Evolutionary conservation across 768 basidiomycete genomes (phyloP).

Genomic region (Piloderma croceum): DNA sequence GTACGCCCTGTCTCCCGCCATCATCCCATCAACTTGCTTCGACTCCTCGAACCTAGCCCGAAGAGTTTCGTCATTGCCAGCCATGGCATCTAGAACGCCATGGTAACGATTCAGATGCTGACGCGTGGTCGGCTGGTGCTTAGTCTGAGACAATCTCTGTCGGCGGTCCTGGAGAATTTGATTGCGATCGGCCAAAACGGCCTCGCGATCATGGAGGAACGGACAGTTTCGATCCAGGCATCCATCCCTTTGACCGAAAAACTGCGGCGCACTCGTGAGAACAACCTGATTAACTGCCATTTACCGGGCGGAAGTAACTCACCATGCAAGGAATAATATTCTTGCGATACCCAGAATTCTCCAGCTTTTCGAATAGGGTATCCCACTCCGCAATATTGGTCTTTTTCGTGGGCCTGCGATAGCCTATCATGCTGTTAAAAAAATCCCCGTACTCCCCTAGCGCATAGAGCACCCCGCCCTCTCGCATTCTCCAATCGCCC

Average conservation of each 20-base stretch:
- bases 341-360: conserved; percentile 4
- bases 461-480: conserved; percentile 2
- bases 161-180: conserved; percentile 4
- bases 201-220: conserved; percentile 6
- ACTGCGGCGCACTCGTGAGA: background rate
- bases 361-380: conserved; percentile 4
- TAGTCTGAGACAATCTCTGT: conserved; percentile 1
- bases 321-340: conserved; percentile 11
- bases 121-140: conserved; percentile 5
- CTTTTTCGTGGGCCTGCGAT: conserved; percentile 3
- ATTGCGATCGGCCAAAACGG: background rate
- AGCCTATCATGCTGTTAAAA: conserved; percentile 5
- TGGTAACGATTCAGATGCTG: conserved; percentile 1
- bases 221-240: conserved; percentile 9
- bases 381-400: conserved; percentile 10
- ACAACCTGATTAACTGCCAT: background rate
- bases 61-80: background rate
- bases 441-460: conserved; percentile 1
- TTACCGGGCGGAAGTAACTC: background rate
- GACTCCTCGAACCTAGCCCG: background rate
- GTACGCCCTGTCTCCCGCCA: conserved; percentile 9
- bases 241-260: conserved; percentile 6
- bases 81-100: background rate
- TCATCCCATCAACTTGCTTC: background rate
- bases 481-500: conserved; percentile 2